Base-by-base conservation (phyloP, 345 rosid species). In the Viola odorata region DNA sequence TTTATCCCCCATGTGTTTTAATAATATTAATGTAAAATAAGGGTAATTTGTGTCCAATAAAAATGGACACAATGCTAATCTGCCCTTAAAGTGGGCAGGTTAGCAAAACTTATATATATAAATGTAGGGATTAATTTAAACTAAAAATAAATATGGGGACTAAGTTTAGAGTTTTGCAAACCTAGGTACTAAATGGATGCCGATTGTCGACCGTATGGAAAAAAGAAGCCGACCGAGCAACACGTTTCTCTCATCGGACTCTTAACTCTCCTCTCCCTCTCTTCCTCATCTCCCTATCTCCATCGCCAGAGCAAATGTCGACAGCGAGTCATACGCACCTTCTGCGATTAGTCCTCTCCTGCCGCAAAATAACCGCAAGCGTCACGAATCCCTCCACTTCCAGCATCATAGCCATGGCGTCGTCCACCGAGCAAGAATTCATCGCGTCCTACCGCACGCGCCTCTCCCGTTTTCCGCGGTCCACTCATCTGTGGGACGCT, bases 371-470 rank as follows among this genome's bases (percentile, higher is more conserved):
- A 80, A 82, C 91, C 6, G 98, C 90, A 12, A 95, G 85, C 55
- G 98, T 91, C 32, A 84, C 84, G 0, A 77, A 74, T 38, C 81
- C 91, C 7, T 71, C 77, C 54, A 73, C 79, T 50, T 69, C 91
- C 65, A 72, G 87, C 50, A 81, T 91, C 75, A 69, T 91, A 51
- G 98, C 96, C 70, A 88, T 88, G 95, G 96, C 95, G 40, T 86
- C 95, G 14, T 91, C 98, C 48, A 64, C 94, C 56, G 89, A 86
- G 61, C 85, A 82, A 9, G 96, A 85, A 37, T 91, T 86, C 72
- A 69, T 81, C 8, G 74, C 88, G n/a, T 78, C 62, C 53, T 78
- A 63, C 80, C 91, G 91, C 44, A 73, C 84, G 65, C 81, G 78
- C 60, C 88, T 83, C 82, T 70, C 66, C 66, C 78, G 85, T 11